phyloP scores from a whole-genome alignment of 805 yeast species.

The Lipomyces spencermartinsiae region DNA sequence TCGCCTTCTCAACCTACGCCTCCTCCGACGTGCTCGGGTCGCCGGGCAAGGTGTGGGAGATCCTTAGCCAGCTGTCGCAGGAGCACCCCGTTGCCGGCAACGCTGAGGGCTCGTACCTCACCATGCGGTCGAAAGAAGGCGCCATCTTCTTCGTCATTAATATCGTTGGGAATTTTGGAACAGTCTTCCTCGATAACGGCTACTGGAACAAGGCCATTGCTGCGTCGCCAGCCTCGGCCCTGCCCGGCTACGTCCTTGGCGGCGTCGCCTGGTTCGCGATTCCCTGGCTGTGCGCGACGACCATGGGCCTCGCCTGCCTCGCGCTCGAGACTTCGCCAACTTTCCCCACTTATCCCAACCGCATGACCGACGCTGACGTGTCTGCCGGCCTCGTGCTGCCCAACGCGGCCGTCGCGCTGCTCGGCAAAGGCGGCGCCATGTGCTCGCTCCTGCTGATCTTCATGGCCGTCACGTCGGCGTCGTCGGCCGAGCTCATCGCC shows the following conservation, averaged over 20 bases:
- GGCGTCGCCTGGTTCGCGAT: conserved; percentile 55
- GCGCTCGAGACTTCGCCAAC: conserved; percentile 65
- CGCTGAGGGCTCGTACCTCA: conserved; percentile 83
- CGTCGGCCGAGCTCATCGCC: conserved; percentile 85
- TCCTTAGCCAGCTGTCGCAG: conserved; percentile 61
- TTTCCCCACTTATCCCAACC: conserved; percentile 80
- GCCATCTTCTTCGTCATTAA: conserved; percentile 90
- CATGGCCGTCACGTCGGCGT: conserved; percentile 87
- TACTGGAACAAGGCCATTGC: conserved; percentile 54
- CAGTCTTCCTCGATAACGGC: conserved; percentile 46
- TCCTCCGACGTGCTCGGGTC: conserved; percentile 75
- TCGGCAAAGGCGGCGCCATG: conserved; percentile 87
- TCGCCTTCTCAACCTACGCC: conserved; percentile 80
- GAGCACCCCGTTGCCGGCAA: conserved; percentile 76
- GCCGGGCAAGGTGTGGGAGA: conserved; percentile 80
- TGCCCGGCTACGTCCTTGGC: conserved; percentile 56
- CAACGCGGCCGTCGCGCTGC: conserved; percentile 74
- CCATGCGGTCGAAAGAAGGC: conserved; percentile 84
- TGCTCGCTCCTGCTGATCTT: conserved; percentile 75
- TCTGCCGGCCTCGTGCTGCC: conserved; percentile 69
- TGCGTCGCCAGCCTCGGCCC: conserved; percentile 51
- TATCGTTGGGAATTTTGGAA: conserved; percentile 52
- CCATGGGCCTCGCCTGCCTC: conserved; percentile 50
- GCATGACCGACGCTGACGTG: conserved; percentile 68
- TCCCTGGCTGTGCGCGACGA: conserved; percentile 49